Base-by-base conservation (phyloP, 331 rosid genomes). In the Spiraea crenata region DNA sequence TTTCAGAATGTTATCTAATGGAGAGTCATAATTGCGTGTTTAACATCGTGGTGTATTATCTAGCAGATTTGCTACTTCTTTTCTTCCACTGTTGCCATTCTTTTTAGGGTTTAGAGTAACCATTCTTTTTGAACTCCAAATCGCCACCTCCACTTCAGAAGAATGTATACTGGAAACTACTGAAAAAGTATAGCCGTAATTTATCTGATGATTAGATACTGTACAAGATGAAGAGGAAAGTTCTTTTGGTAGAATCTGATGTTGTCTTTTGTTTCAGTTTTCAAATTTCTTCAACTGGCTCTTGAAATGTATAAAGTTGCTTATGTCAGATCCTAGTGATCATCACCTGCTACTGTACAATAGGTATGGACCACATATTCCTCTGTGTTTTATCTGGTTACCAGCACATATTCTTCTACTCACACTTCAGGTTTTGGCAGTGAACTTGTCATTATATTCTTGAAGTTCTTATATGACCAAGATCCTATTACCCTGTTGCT, bases 211-310 rank as follows among this genome's bases (percentile, higher is more conserved):
- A 35, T 35, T n/a, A 34, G 57, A 39, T 39, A 17, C 25, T 39
- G 49, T 68, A 17, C 37, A 39, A 67, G 52, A 52, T 52, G 39
- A 52, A 39, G n/a, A 9, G 16, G 19, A 65, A 34, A 5, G 44
- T 69, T 39, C 38, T 59, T 38, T n/a, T 67, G 51, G 70, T 76
- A 63, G 20, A 74, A 75, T 79, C 46, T 69, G 54, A 50, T 59
- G 13, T 76, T 70, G 74, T 66, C 63, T 67, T 41, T 69, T 63
- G 50, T 41, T 69, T 46, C 97, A 93, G 99, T 89, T 87, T 81
- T 91, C 95, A 16, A 93, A 93, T 77, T 89, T 93, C 88, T 93
- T 91, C 91, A 90, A 93, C 82, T 93, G 99, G 99, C 99, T 93
- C 71, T 72, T 90, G 70, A 89, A 86, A 84, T 90, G 95, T 82